Conservation (phyloP, 2,329 filamentous ascomycete species). For the Incumbomyces lentus region DNA sequence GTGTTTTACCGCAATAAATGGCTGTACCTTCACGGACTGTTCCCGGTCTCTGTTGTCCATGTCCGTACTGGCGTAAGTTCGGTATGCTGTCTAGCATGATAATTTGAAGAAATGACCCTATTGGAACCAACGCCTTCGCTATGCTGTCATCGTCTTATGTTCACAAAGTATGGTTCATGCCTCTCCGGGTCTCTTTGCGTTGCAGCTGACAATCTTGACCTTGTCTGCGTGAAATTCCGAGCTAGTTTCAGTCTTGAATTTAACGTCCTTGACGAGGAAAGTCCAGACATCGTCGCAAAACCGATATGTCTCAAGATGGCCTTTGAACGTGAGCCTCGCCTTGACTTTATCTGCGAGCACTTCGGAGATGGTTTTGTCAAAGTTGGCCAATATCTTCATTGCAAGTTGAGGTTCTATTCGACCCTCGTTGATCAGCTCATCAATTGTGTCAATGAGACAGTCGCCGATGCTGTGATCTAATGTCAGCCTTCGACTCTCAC, state of each 20-base stretch:
- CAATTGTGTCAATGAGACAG: slow-evolving; percentile 89
- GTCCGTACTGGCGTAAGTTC: no score
- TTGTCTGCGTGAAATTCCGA: slow-evolving; percentile 71
- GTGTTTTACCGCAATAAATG: no score
- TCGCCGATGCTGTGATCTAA: slow-evolving; percentile 64
- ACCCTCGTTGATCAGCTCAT: slow-evolving; percentile 87
- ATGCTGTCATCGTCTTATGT: background rate
- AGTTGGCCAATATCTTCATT: slow-evolving; percentile 95
- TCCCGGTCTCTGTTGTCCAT: no score
- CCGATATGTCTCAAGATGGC: slow-evolving; percentile 92
- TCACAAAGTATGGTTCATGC: slow-evolving; percentile 8
- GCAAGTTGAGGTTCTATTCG: slow-evolving; percentile 96
- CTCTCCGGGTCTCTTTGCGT: slow-evolving; percentile 69
- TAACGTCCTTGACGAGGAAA: slow-evolving; percentile 95
- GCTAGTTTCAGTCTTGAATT: slow-evolving; percentile 90
- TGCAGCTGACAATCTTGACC: slow-evolving; percentile 98
- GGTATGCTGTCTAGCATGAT: no score
- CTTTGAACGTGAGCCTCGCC: slow-evolving; percentile 89
- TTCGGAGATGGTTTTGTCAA: slow-evolving; percentile 86
- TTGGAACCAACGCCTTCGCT: background rate
- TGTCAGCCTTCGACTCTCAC: slow-evolving; percentile 12
- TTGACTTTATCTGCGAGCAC: slow-evolving; percentile 88
- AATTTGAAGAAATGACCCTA: no score
- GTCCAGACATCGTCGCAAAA: slow-evolving; percentile 99
- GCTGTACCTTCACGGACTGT: no score